These are phyloP conservation scores for Orbilia quercus DNA, from an alignment of 2,329 filamentous ascomycete genomes.

Conservation along the genomic window DNA sequence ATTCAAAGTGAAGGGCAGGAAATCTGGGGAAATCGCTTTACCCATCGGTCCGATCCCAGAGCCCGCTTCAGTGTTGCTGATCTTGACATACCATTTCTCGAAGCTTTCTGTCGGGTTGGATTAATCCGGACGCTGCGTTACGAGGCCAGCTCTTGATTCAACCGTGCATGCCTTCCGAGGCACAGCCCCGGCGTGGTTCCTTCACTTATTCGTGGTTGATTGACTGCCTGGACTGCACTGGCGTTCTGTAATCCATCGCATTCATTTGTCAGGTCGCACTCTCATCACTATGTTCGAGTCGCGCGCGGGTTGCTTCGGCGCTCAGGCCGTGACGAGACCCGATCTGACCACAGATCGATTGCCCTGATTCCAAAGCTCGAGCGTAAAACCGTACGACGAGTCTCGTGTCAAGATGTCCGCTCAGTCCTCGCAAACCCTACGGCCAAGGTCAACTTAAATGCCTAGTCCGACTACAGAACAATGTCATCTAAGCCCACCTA, in stretches of 20 bases:
- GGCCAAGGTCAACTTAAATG: slow-evolving; percentile 23
- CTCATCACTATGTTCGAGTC: neutral
- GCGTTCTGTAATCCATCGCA: slow-evolving; percentile 2
- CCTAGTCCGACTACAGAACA: too few species aligned
- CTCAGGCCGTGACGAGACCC: slow-evolving; percentile 32
- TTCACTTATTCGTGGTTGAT: neutral
- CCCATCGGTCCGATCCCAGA: too few species aligned
- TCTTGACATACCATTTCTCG: slow-evolving; percentile 4
- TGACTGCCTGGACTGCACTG: neutral
- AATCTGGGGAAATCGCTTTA: slow-evolving; percentile 52
- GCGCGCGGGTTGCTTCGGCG: slow-evolving; percentile 9
- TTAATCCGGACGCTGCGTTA: too few species aligned
- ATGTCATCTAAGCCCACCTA: too few species aligned
- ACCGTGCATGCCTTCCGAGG: slow-evolving; percentile 21
- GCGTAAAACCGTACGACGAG: slow-evolving; percentile 12
- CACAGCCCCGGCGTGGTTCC: slow-evolving; percentile 13
- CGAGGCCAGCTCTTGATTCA: slow-evolving; percentile 15
- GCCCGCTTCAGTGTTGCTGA: too few species aligned
- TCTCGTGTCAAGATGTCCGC: slow-evolving; percentile 19
- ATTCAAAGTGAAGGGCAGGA: slow-evolving; percentile 16
- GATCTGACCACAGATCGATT: slow-evolving; percentile 43
- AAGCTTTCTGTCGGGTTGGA: slow-evolving; percentile 25
- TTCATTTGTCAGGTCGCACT: slow-evolving; percentile 12
- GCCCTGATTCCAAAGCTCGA: slow-evolving; percentile 31
- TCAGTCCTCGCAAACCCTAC: slow-evolving; percentile 21